Percentiles rank a stretch among this genome's conserved stretches.
These are phyloP conservation scores for Eremothecium cymbalariae DNA, from an alignment of 1,139 yeast species.

Conservation along the genomic window DNA sequence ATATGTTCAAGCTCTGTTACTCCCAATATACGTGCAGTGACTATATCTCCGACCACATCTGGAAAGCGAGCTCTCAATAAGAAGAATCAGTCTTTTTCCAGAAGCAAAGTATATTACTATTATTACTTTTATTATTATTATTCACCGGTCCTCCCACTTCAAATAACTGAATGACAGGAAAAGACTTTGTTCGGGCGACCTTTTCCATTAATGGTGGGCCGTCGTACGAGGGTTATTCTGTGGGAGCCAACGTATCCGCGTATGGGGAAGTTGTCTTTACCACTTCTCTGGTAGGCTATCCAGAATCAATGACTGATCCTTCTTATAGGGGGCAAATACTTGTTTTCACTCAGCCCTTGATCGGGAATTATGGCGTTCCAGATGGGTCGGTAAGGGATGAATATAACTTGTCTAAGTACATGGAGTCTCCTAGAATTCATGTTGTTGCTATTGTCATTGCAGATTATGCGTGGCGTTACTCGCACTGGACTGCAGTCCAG, in stretches of 20 bases:
- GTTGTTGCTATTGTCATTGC: slow-evolving; percentile 95
- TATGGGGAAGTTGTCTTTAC: slow-evolving; percentile 98
- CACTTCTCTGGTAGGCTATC: slow-evolving; percentile 94
- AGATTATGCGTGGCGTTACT: slow-evolving; percentile 87
- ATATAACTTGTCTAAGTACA: slow-evolving; percentile 74
- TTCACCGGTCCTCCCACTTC: too few species aligned
- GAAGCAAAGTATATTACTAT: too few species aligned
- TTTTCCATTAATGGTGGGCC: slow-evolving; percentile 1
- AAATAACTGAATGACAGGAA: too few species aligned
- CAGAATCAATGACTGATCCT: slow-evolving; percentile 98
- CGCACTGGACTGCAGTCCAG: slow-evolving; percentile 99
- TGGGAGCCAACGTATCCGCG: slow-evolving; percentile 86
- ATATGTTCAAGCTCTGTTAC: slow-evolving; percentile 28
- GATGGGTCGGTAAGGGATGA: slow-evolving; percentile 72
- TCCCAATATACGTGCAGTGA: slow-evolving; percentile 36
- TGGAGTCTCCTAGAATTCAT: slow-evolving; percentile 86
- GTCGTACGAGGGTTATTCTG: slow-evolving; percentile 74
- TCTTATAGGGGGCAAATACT: slow-evolving; percentile 93
- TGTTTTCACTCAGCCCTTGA: slow-evolving; percentile 92
- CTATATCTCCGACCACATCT: slow-evolving; percentile 43
- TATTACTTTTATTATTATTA: too few species aligned
- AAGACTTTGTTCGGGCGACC: too few species aligned
- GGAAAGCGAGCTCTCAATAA: slow-evolving; percentile 40
- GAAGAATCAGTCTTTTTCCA: slow-evolving; percentile 6
- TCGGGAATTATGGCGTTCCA: slow-evolving; percentile 98